Conservation (phyloP, 2,329 filamentous ascomycete genomes). For the Aspergillus tanneri region DNA sequence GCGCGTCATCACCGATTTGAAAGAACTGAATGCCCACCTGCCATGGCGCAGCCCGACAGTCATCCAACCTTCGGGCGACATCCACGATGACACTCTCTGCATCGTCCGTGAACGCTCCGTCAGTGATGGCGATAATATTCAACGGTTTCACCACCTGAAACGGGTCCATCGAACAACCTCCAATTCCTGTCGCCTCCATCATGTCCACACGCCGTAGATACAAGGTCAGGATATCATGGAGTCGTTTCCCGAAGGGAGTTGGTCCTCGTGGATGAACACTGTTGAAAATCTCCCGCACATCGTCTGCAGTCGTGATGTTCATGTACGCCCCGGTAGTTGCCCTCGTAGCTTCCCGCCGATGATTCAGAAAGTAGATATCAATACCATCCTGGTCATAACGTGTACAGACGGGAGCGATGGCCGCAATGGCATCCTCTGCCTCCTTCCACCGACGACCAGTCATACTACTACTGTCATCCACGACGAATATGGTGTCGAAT, state of each 20-base stretch:
- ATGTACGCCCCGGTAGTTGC: constrained; percentile 58
- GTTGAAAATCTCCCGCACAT: constrained; percentile 70
- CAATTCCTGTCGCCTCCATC: too few relatives aligned
- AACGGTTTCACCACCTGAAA: constrained; percentile 65
- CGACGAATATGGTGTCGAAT: constrained; percentile 87
- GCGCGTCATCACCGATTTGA: constrained; percentile 75
- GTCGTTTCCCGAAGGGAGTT: constrained; percentile 72
- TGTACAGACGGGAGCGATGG: constrained; percentile 80
- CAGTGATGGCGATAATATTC: constrained; percentile 91
- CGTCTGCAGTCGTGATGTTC: constrained; percentile 58
- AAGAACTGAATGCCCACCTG: constrained; percentile 96
- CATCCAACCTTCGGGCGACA: constrained; percentile 64
- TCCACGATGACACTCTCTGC: constrained; percentile 67
- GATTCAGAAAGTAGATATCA: constrained; percentile 89
- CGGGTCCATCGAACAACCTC: too few relatives aligned
- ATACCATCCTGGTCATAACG: constrained; percentile 78
- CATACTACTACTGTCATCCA: constrained; percentile 94
- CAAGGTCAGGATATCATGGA: constrained; percentile 69
- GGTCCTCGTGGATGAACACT: constrained; percentile 61
- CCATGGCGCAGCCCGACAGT: constrained; percentile 63
- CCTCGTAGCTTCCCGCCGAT: constrained; percentile 43
- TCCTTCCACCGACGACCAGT: constrained; percentile 72
- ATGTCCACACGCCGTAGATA: constrained; percentile 64
- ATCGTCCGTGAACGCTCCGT: constrained; percentile 79
- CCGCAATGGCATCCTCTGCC: constrained; percentile 65